Base-by-base conservation (phyloP, 1,284 basidiomycete species). In the Boletus nobilissimus region DNA sequence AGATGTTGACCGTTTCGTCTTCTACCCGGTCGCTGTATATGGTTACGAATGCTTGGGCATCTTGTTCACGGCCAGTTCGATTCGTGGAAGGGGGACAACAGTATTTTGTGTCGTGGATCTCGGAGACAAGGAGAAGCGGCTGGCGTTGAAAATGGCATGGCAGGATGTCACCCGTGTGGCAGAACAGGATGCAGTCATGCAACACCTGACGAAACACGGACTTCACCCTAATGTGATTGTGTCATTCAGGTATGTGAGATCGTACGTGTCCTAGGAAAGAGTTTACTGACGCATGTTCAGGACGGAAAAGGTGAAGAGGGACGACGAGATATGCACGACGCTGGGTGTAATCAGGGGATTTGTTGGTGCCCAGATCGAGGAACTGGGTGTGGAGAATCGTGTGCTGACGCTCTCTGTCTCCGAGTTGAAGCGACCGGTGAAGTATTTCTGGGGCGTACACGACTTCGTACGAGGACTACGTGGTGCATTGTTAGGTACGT, bases 391-490 rank as follows among this genome's bases (percentile, higher is more conserved):
- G 2, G 80, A 80, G 3, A 76, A 74, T 13, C 60, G 72, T 0
- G 48, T 69, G 4, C 13, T 78, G 19, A 69, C 10, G 0, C 3
- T 80, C 0, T 68, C 60, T 24, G 3, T 48, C 2, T 82, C 68
- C 0, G 76, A 76, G 32, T 32, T 80, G 43, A 77, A 75, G 68
- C 36, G 77, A 2, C 77, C 72, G 0, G 73, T 79, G 2, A 46
- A 62, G 9, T 82, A 79, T n/a, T 81, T 82, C 32, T 79, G 81
- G 75, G 67, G 79, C 1, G 40, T 81, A 9, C 79, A 82, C 40
- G 77, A 77, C 11, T 82, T 82, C n/a, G 73, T 76, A 1, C 73
- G 75, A 13, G 80, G 80, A 3, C 26, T 81, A 11, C 72, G 68
- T 1, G 80, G 80, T 3, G 76, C 75, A 24, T 22, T 82, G 3